Base-by-base conservation (phyloP, 2,329 filamentous ascomycete genomes). In the Cladobotryum protrusum region DNA sequence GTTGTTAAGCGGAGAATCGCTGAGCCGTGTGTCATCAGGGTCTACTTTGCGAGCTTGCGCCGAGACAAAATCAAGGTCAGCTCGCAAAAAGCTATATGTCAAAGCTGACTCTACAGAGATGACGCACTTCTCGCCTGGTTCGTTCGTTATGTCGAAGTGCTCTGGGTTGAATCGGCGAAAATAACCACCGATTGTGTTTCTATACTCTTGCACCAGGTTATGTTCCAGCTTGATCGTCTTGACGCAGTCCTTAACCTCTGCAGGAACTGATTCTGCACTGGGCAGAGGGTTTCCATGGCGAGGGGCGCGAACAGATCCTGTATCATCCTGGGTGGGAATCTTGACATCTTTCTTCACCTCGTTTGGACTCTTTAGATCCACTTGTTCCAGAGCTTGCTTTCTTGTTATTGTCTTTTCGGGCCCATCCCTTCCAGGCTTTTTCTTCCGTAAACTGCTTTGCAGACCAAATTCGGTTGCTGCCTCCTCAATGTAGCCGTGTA, bases 1-100 rank as follows among this genome's bases (percentile, higher is more conserved):
- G 55, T 85, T 80, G 69, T 96, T 96, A 43, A 96, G 74, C 1
- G 91, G 90, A 19, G 79, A 75, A 63, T 96, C 91, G 40, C 82
- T 78, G 15, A 82, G 74, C 37, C 84, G 79, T 4, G 81, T 75
- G 59, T 95, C 87, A 55, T 86, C 79, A 0, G 83, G 77, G 59
- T 87, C 80, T n/a, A 83, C 77, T 65, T 95, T 95, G 42, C 81
- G 79, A 5, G 90, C 90, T 68, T 97, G 92, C 1, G 89, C 90
- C 5, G 86, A 82, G 48, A 97, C 85, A 62, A 99, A 99, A 68
- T 97, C 92, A 46, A 96, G 81, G 66, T 99, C 93, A 33, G 91
- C 90, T 59, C 89, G 87, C 44, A 99, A 76, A 61, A 99, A 99
- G 18, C 92, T 89, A 68, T 97, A 97, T 52, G 87, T 87, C 47